Conservation (phyloP, 495 filamentous ascomycete genomes). For the Aspergillus steynii region DNA sequence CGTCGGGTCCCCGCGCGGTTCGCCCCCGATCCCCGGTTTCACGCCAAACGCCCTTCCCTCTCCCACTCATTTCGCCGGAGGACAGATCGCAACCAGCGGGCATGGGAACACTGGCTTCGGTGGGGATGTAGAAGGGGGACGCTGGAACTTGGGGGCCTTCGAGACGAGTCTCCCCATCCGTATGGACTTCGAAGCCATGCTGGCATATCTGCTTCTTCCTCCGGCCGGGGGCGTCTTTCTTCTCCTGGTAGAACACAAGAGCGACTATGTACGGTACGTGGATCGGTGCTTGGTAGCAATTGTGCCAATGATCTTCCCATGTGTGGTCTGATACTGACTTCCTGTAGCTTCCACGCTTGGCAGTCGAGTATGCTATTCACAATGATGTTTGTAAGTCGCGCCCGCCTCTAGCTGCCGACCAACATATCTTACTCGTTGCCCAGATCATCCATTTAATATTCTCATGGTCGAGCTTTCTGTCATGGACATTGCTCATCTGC, state of each 20-base stretch:
- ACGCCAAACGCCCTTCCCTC: conserved; percentile 42
- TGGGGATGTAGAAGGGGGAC: conserved; percentile 42
- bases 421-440: conserved; percentile 13
- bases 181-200: conserved; percentile 82
- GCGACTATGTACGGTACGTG: conserved; percentile 89
- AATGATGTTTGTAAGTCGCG: conserved; percentile 66
- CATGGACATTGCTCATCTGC: conserved; percentile 75
- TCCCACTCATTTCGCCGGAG: conserved; percentile 39
- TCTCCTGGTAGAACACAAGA: conserved; percentile 86
- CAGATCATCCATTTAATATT: conserved; percentile 79
- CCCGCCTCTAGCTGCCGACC: neutral
- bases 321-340: conserved; percentile 9
- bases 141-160: conserved; percentile 76
- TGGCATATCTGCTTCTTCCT: conserved; percentile 86
- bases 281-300: neutral
- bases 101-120: conserved; percentile 37
- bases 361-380: conserved; percentile 88
- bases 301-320: neutral
- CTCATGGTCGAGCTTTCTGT: conserved; percentile 78
- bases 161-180: conserved; percentile 78
- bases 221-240: conserved; percentile 85
- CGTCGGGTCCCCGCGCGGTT: conserved; percentile 38
- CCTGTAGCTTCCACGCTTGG: conserved; percentile 88
- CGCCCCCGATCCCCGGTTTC: conserved; percentile 29
- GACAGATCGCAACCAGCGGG: conserved; percentile 21